Evolutionary conservation across 129 eudicot species (phyloP).

Genomic region (Helianthus tuberosus): DNA sequence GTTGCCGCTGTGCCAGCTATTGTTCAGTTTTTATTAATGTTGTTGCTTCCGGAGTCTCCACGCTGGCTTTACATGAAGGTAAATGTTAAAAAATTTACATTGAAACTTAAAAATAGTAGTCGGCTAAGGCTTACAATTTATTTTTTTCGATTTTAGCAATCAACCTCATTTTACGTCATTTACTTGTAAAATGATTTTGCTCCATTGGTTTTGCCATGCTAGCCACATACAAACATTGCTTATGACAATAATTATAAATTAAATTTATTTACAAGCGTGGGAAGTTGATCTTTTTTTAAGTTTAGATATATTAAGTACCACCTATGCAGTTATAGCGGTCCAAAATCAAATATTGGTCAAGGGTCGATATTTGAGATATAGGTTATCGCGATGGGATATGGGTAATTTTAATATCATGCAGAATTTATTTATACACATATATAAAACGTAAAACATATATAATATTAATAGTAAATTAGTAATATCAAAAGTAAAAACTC

Average conservation of each 20-base stretch:
- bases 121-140: neutral
- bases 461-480: too few relatives aligned
- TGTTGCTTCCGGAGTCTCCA: conserved; percentile 90
- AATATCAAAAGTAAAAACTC: too few relatives aligned
- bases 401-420: too few relatives aligned
- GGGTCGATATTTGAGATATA: too few relatives aligned
- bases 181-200: neutral
- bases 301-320: too few relatives aligned
- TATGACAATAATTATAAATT: neutral
- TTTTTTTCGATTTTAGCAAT: neutral
- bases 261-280: neutral
- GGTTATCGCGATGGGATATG: too few relatives aligned
- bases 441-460: too few relatives aligned
- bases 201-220: neutral
- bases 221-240: neutral
- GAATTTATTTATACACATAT: too few relatives aligned
- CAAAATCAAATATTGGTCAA: too few relatives aligned
- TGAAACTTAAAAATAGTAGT: neutral
- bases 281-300: neutral
- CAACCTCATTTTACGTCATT: neutral
- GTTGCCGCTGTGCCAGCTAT: conserved; percentile 84
- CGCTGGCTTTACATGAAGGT: conserved; percentile 96
- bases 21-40: conserved; percentile 82
- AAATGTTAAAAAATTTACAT: neutral
- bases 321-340: too few relatives aligned